Evolutionary conservation across 768 basidiomycete genomes (phyloP).

Genomic region (Chalciporus pseudorubinellus): DNA sequence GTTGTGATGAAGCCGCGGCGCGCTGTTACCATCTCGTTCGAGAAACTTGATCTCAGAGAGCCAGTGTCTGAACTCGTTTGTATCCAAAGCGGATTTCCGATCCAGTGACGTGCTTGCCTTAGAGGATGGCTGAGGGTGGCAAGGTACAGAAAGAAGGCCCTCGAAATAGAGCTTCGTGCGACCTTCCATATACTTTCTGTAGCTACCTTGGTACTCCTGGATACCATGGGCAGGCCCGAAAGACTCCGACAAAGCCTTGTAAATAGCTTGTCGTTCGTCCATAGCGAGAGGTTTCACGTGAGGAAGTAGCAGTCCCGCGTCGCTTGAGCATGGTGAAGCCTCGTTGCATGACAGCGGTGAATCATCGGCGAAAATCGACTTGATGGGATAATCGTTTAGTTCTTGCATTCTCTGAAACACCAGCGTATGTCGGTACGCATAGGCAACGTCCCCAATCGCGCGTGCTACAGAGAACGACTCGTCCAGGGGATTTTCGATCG

Average conservation of each 20-base stretch:
- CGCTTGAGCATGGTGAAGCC: constrained; percentile 21
- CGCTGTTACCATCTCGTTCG: constrained; percentile 18
- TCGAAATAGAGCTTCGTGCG: constrained; percentile 48
- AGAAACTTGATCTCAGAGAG: constrained; percentile 28
- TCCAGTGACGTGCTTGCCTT: constrained; percentile 10
- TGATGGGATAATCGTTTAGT: constrained; percentile 15
- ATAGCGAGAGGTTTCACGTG: constrained; percentile 35
- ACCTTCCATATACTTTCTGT: constrained; percentile 50
- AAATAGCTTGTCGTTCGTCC: constrained; percentile 49
- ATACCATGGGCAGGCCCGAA: constrained; percentile 46
- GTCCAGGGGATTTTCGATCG: constrained; percentile 21
- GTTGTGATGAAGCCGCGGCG: constrained; percentile 8
- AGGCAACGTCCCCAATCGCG: constrained; percentile 29
- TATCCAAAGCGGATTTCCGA: constrained; percentile 12
- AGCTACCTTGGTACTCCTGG: constrained; percentile 51
- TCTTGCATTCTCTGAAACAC: constrained; percentile 30
- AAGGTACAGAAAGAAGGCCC: constrained; percentile 30
- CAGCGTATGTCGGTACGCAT: constrained; percentile 25
- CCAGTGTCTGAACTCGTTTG: constrained; percentile 32
- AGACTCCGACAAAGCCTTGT: constrained; percentile 47
- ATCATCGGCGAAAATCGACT: constrained; percentile 8
- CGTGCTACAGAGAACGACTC: constrained; percentile 27
- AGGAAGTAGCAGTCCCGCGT: constrained; percentile 14
- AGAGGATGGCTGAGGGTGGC: constrained; percentile 13
- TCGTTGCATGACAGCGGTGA: constrained; percentile 12